Evolutionary conservation across 2,329 filamentous ascomycete species (phyloP).

Genomic region (Didymosphaeria variabile): DNA sequence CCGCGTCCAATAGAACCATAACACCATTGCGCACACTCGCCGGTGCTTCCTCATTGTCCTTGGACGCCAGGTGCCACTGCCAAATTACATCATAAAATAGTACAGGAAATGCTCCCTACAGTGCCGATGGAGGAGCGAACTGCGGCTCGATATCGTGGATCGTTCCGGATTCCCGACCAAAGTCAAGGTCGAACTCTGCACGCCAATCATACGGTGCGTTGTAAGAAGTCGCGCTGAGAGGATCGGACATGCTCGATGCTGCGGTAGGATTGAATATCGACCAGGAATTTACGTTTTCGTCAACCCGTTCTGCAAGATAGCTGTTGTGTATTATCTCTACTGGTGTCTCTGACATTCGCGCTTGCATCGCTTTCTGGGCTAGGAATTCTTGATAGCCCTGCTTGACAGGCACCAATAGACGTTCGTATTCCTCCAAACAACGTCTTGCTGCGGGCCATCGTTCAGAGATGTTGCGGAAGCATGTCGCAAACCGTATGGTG

Average conservation of each 20-base stretch:
- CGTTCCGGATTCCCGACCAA: constrained; percentile 26
- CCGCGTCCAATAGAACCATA: not conserved
- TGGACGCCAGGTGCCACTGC: not conserved
- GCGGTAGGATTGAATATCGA: constrained; percentile 42
- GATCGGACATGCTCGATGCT: constrained; percentile 30
- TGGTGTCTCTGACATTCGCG: constrained; percentile 17
- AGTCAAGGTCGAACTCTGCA: constrained; percentile 41
- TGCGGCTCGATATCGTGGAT: constrained; percentile 21
- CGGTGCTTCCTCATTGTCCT: not conserved
- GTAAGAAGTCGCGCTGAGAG: constrained; percentile 31
- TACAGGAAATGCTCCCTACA: not conserved
- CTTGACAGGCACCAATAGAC: constrained; percentile 40
- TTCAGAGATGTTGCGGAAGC: constrained; percentile 46
- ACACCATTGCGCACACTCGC: not conserved
- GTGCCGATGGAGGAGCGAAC: not conserved
- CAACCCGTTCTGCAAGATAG: constrained; percentile 28
- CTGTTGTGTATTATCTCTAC: constrained; percentile 23
- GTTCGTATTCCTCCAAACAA: constrained; percentile 46
- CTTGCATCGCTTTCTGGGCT: constrained; percentile 32
- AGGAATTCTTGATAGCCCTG: constrained; percentile 46
- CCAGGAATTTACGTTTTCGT: constrained; percentile 42
- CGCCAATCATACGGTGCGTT: constrained; percentile 44
- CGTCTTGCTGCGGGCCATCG: constrained; percentile 46
- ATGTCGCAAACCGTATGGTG: constrained; percentile 43
- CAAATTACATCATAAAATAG: not conserved